Conservation (phyloP, 345 rosid species). For the Camelina neglecta region DNA sequence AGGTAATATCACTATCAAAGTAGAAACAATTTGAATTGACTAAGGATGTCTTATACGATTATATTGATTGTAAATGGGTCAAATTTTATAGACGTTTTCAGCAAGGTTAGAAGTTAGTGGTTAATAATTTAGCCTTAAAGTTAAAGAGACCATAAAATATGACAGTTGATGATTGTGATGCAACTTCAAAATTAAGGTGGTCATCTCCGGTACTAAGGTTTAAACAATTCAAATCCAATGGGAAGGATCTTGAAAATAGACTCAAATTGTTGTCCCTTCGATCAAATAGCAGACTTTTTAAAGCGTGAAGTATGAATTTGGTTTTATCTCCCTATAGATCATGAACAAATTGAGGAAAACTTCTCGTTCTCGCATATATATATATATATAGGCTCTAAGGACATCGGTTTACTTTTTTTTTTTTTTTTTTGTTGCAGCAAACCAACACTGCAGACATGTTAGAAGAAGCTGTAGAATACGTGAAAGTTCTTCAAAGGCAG, state of each 20-base stretch:
- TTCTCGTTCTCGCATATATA: neutral
- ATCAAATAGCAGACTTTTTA: neutral
- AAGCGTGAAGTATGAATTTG: neutral
- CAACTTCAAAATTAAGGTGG: neutral
- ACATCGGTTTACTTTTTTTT: slow-evolving; percentile 4
- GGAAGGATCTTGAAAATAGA: slow-evolving; percentile 11
- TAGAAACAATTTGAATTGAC: neutral
- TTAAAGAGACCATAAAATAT: neutral
- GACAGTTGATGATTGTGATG: neutral
- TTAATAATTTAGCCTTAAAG: neutral
- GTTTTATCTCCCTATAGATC: neutral
- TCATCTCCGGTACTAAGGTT: slow-evolving; percentile 3
- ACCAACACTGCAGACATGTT: slow-evolving; percentile 89
- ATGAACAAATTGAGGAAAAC: neutral
- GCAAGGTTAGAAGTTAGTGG: neutral
- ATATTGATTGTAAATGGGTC: neutral
- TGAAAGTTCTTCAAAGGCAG: slow-evolving; percentile 73
- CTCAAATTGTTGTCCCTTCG: neutral
- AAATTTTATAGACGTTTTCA: neutral
- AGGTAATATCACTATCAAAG: slow-evolving; percentile 46
- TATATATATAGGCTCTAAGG: neutral
- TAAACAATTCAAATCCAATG: neutral
- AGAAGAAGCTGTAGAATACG: slow-evolving; percentile 80
- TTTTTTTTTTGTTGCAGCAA: slow-evolving; percentile 59
- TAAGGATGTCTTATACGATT: slow-evolving; percentile 8